These are phyloP conservation scores for Camptophora hylomeconis DNA, from an alignment of 2,329 filamentous ascomycete genomes.

Conservation along the genomic window DNA sequence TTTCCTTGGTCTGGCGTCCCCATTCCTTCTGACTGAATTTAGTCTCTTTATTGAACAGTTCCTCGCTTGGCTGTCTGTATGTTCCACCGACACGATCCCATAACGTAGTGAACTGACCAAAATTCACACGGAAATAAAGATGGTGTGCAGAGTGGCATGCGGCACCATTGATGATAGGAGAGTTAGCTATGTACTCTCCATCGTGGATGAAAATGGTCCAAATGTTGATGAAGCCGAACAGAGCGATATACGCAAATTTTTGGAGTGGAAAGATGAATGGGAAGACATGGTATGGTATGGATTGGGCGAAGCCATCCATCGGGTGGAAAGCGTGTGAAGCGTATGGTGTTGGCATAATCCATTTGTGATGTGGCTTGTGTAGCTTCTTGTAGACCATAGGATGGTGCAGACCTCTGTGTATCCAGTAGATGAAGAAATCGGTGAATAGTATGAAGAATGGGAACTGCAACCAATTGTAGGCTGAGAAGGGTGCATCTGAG, in stretches of 20 bases:
- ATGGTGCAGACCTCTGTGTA: constrained; percentile 75
- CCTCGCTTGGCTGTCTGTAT: constrained; percentile 73
- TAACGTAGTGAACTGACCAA: constrained; percentile 83
- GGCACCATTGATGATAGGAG: constrained; percentile 83
- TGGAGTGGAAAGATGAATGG: constrained; percentile 86
- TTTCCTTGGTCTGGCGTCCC: constrained; percentile 62
- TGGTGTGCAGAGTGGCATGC: constrained; percentile 93
- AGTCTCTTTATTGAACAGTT: constrained; percentile 69
- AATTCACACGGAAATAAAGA: constrained; percentile 46
- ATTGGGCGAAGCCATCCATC: constrained; percentile 78
- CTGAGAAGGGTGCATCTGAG: constrained; percentile 58
- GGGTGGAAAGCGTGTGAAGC: constrained; percentile 93
- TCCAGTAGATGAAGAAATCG: constrained; percentile 83
- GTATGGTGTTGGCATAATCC: constrained; percentile 95
- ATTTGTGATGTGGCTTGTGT: constrained; percentile 98
- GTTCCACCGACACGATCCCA: constrained; percentile 83
- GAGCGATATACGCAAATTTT: constrained; percentile 72
- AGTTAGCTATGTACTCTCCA: constrained; percentile 84
- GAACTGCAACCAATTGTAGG: constrained; percentile 74
- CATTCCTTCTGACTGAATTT: constrained; percentile 76
- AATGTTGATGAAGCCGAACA: constrained; percentile 89
- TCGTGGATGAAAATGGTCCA: constrained; percentile 97
- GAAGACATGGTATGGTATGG: constrained; percentile 83
- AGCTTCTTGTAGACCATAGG: constrained; percentile 70
- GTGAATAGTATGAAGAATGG: constrained; percentile 80